Evolutionary conservation across 148 eudicot genomes (phyloP).

Genomic region (Persicaria tinctoria): DNA sequence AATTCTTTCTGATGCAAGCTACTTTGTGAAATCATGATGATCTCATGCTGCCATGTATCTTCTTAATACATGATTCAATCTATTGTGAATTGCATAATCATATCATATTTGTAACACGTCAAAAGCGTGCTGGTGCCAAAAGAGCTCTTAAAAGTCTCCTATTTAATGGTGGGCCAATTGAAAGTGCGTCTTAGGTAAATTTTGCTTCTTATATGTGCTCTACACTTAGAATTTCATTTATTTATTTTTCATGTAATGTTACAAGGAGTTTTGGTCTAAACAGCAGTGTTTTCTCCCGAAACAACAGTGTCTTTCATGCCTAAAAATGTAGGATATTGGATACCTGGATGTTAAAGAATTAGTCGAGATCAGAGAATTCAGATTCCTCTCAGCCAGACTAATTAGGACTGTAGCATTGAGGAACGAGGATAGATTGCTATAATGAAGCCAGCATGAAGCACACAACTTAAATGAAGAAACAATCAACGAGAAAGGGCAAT

Average conservation of each 20-base stretch:
- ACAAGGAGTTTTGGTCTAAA: neutral
- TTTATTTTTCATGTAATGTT: neutral
- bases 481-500: neutral
- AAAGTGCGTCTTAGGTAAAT: constrained; percentile 47
- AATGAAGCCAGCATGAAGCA: neutral
- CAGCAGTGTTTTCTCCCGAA: neutral
- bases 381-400: neutral
- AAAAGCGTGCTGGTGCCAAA: constrained; percentile 83
- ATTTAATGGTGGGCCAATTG: constrained; percentile 26
- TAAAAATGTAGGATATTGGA: neutral
- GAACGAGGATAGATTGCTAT: neutral
- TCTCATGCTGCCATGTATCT: neutral
- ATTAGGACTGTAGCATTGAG: neutral
- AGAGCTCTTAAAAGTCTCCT: constrained; percentile 58
- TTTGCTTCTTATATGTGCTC: neutral
- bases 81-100: constrained; percentile 36
- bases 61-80: neutral
- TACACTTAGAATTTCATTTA: neutral
- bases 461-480: neutral
- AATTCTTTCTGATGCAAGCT: neutral
- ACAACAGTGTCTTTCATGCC: neutral
- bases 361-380: neutral
- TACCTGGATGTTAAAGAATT: too few relatives aligned
- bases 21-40: neutral
- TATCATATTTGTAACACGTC: constrained; percentile 47